Evolutionary conservation across 306 rosid genomes (phyloP), one percentile per base, ranked within the genome.

Genomic region (Sindora glabra): DNA sequence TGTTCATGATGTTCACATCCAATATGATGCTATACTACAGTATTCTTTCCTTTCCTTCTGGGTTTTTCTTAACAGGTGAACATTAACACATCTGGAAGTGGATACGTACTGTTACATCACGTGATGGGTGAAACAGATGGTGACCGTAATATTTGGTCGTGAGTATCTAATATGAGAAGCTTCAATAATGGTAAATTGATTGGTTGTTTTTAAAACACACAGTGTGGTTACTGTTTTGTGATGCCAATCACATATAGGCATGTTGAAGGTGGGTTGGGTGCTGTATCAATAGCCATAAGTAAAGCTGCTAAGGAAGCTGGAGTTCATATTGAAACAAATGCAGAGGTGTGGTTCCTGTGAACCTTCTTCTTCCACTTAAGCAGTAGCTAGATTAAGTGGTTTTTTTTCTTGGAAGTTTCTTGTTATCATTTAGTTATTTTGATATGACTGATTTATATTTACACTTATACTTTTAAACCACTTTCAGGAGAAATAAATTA

Each of bases 221-320:
- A 19, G 33, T 46, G 15, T 61, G 11, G 14, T 19, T 21, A 9
- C 19, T 32, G 13, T 32, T 11, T 42, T 8, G 5, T 17, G 44
- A 47, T 14, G 22, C 22, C 16, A 48, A 34, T 36, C 19, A 38
- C 38, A 50, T 69, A 56, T 48, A 86, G 94, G 55, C 79, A 82
- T 58, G 94, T 86, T 40, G 94, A 86, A 80, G 94, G 87, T 70
- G 94, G 94, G 54, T 82, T 82, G 94, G 94, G 94, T 26, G 75
- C 94, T 26, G 86, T 86, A 64, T 86, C 94, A 59, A 12, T 46
- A 56, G 85, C 94, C 27, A 77, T 86, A 23, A 46, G 83, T 42
- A 75, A 75, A 55, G 87, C 89, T 17, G 94, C 94, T 27, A 70
- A 39, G 76, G 89, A 82, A 80, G 89, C 81, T 41, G 87, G 89